Percentiles rank a stretch among this genome's conserved stretches.
Evolutionary conservation across 768 basidiomycete genomes (phyloP).

Genomic region (Serendipita vermifera): DNA sequence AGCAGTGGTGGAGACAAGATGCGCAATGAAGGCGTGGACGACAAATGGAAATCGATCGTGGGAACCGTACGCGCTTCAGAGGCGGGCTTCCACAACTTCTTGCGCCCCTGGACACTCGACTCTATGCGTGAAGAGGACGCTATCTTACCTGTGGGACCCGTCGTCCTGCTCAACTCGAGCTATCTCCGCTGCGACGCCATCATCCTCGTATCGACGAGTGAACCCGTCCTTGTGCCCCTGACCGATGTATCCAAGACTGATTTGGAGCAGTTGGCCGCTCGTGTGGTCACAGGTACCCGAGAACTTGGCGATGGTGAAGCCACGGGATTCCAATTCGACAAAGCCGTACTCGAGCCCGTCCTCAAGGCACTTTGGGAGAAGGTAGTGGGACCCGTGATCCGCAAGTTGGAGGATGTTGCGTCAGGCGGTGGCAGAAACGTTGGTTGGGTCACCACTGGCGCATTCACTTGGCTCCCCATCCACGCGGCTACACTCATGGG

Average conservation of each 20-base stretch:
- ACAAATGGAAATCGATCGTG: constrained; percentile 1
- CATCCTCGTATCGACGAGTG: constrained; percentile 8
- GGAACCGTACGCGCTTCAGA: constrained; percentile 7
- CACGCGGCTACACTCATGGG: background rate
- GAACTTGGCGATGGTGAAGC: background rate
- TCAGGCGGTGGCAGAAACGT: constrained; percentile 4
- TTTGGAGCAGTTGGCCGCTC: background rate
- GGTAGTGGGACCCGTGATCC: background rate
- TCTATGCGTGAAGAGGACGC: background rate
- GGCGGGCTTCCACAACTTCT: background rate
- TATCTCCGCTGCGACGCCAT: constrained; percentile 8
- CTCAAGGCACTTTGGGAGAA: constrained; percentile 5
- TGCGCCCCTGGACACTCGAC: constrained; percentile 1
- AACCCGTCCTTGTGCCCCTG: background rate
- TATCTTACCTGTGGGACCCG: background rate
- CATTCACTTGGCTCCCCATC: constrained; percentile 3
- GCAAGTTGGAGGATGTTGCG: constrained; percentile 3
- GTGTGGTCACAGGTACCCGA: background rate
- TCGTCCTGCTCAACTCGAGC: background rate
- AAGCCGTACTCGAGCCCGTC: constrained; percentile 3
- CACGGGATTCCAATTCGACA: constrained; percentile 3
- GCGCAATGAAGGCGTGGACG: background rate
- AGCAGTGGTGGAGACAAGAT: background rate
- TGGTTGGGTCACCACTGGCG: background rate
- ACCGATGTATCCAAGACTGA: background rate